Evolutionary conservation across 2,329 filamentous ascomycete species (phyloP).

Genomic region (Fusarium haematococcum): DNA sequence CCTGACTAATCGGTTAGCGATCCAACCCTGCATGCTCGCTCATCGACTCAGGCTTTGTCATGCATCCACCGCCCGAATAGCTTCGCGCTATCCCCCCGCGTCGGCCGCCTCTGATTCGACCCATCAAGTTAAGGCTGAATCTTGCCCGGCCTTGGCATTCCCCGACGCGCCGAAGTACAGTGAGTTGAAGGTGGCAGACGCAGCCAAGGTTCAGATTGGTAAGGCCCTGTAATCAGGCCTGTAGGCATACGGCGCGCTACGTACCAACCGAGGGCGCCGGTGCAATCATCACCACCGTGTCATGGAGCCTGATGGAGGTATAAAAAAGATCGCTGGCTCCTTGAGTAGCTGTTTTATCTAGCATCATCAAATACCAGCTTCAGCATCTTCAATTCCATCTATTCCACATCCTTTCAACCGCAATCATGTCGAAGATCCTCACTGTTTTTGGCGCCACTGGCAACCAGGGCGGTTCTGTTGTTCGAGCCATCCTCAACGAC

Average conservation of each 20-base stretch:
- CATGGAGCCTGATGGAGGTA: slow-evolving; percentile 8
- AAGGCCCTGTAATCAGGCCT: slow-evolving; percentile 11
- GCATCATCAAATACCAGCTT: neutral
- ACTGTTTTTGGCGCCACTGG: slow-evolving; percentile 63
- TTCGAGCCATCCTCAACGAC: slow-evolving; percentile 59
- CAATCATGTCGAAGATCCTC: slow-evolving; percentile 52
- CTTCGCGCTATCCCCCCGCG: slow-evolving; percentile 3
- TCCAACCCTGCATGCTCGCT: neutral
- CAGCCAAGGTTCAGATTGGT: slow-evolving; percentile 21
- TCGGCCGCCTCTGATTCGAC: slow-evolving; percentile 3
- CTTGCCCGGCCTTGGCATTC: slow-evolving; percentile 38
- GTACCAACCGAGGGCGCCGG: neutral
- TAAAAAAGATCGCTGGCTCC: slow-evolving; percentile 4
- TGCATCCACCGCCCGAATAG: slow-evolving; percentile 1
- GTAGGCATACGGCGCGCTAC: neutral
- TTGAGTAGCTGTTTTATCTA: neutral
- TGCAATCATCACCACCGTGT: slow-evolving; percentile 7
- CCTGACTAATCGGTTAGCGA: slow-evolving; percentile 18
- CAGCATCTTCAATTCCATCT: neutral
- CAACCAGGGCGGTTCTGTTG: slow-evolving; percentile 62
- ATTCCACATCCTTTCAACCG: neutral
- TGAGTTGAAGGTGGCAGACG: slow-evolving; percentile 4
- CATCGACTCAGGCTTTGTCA: slow-evolving; percentile 25
- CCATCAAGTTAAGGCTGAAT: slow-evolving; percentile 7
- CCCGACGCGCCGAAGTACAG: slow-evolving; percentile 26